Evolutionary conservation across 805 yeast genomes (phyloP).

Genomic region (Spathaspora boniae): DNA sequence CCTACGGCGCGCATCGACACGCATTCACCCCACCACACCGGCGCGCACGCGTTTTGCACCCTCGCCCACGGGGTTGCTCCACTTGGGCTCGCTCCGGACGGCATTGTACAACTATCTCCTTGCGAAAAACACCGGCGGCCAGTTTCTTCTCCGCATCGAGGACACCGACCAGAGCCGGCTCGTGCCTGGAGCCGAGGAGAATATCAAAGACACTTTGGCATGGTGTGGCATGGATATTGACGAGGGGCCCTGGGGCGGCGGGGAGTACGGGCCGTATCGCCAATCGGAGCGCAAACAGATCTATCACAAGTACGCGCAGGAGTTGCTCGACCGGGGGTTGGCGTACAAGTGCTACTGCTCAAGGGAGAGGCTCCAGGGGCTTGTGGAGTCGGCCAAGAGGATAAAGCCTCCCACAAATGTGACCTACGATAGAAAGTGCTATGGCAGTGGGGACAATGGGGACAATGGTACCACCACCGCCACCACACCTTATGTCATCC

Average conservation of each 20-base stretch:
- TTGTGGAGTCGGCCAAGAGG: conserved; percentile 70
- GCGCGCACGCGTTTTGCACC: conserved; percentile 95
- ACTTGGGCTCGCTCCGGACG: conserved; percentile 88
- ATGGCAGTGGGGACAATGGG: conserved; percentile 37
- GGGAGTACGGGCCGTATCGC: conserved; percentile 68
- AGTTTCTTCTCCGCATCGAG: conserved; percentile 78
- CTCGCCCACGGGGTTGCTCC: conserved; percentile 95
- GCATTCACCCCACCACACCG: conserved; percentile 45
- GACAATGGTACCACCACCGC: too few species aligned
- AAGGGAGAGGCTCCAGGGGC: conserved; percentile 64
- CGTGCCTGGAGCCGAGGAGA: conserved; percentile 78
- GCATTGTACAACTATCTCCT: conserved; percentile 85
- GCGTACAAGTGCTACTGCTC: conserved; percentile 90
- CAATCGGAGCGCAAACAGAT: conserved; percentile 77
- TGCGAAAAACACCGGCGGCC: conserved; percentile 77
- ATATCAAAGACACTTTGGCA: conserved; percentile 66
- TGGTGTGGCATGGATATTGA: conserved; percentile 80
- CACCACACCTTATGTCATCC: conserved; percentile 52
- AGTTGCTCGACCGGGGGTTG: conserved; percentile 56
- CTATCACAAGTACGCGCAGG: conserved; percentile 57
- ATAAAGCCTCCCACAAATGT: conserved; percentile 87
- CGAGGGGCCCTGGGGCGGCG: conserved; percentile 72
- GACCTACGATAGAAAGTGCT: conserved; percentile 85
- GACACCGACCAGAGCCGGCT: conserved; percentile 87
- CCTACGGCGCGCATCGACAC: too few species aligned